phyloP scores from a whole-genome alignment of 1,284 basidiomycete genomes.

The Cutaneotrichosporon sp. region DNA sequence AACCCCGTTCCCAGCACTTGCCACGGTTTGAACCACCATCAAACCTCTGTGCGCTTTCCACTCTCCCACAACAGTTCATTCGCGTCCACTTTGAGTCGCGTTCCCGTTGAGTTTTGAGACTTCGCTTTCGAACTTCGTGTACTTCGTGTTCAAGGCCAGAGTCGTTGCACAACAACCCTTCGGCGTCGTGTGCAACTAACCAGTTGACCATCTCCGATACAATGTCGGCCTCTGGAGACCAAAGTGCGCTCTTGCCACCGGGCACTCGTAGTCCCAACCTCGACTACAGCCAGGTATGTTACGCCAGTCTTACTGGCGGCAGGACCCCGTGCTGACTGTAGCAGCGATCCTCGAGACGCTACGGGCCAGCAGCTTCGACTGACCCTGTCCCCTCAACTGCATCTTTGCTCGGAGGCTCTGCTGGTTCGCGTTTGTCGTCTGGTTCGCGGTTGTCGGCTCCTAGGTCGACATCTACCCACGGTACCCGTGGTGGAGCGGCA shows the following conservation, averaged over 20 bases:
- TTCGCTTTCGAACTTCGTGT: background rate
- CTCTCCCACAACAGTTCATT: background rate
- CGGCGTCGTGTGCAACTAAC: background rate
- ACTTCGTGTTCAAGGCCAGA: too few species aligned
- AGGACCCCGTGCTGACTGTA: background rate
- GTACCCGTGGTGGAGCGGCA: conserved; percentile 8
- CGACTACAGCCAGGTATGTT: conserved; percentile 16
- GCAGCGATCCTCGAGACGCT: conserved; percentile 26
- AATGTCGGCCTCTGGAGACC: conserved; percentile 11
- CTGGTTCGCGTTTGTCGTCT: conserved; percentile 4
- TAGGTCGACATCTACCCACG: conserved; percentile 3
- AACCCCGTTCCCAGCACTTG: background rate
- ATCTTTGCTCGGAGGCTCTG: conserved; percentile 27
- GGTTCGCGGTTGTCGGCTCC: conserved; percentile 19
- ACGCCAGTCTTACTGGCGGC: too few species aligned
- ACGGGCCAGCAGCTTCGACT: conserved; percentile 41
- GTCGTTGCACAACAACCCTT: background rate
- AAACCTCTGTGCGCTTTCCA: background rate
- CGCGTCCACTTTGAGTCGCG: background rate
- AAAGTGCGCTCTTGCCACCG: conserved; percentile 5
- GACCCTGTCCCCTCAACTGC: conserved; percentile 30
- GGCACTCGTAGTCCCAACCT: conserved; percentile 3
- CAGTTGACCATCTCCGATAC: background rate
- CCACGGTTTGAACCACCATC: background rate
- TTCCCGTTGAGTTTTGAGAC: background rate